phyloP scores from a whole-genome alignment of 164 flowering plant species.

The Vitis rotundifolia region DNA sequence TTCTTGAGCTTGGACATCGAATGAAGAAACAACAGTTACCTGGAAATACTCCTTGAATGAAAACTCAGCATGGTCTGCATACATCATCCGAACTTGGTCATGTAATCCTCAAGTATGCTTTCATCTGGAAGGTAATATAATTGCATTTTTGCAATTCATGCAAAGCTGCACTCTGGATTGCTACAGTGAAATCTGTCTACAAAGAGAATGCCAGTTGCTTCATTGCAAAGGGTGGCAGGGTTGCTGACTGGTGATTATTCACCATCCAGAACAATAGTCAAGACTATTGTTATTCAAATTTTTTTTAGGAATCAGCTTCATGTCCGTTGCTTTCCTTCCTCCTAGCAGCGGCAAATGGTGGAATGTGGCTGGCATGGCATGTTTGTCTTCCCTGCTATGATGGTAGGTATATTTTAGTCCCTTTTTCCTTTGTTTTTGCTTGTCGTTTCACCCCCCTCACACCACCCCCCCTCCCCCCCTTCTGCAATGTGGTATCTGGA shows the following conservation, averaged over 20 bases:
- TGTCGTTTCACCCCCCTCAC: too few species aligned
- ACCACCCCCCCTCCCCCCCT: too few species aligned
- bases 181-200: background rate
- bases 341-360: background rate
- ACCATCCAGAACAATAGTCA: background rate
- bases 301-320: background rate
- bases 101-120: background rate
- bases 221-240: background rate
- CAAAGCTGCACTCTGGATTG: background rate
- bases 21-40: background rate
- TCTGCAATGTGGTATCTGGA: background rate
- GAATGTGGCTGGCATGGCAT: background rate
- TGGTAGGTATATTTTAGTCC: background rate
- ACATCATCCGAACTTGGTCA: background rate
- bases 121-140: background rate
- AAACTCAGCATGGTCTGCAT: background rate
- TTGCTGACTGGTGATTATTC: slow-evolving; percentile 1
- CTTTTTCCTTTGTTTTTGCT: background rate
- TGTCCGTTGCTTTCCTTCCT: background rate
- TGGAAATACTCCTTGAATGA: slow-evolving; percentile 1
- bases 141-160: background rate
- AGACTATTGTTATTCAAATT: background rate
- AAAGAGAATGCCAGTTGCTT: background rate
- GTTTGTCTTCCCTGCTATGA: background rate
- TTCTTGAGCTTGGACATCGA: background rate